phyloP scores from a whole-genome alignment of 2,329 filamentous ascomycete species.

The Thelonectria rubi region DNA sequence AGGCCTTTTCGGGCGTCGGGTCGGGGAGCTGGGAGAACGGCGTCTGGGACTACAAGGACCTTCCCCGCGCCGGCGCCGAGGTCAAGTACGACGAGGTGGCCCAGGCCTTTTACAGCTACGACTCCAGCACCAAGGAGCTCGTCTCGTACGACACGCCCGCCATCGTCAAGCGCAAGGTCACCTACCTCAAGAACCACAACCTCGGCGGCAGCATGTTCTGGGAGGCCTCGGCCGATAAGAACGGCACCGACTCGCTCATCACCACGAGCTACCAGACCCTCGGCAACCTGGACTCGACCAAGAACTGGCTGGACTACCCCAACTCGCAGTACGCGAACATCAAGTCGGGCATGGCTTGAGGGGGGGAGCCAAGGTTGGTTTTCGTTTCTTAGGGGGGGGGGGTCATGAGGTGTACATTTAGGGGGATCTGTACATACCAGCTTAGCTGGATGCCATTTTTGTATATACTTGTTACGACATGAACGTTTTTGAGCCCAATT shows the following conservation, averaged over 20 bases:
- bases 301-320: conserved; percentile 62
- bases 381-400: background rate
- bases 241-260: conserved; percentile 67
- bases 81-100: conserved; percentile 65
- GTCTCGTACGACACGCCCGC: conserved; percentile 75
- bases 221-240: conserved; percentile 77
- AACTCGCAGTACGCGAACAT: conserved; percentile 64
- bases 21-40: conserved; percentile 76
- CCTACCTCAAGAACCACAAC: conserved; percentile 67
- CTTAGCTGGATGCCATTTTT: background rate
- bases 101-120: conserved; percentile 76
- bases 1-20: conserved; percentile 64
- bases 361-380: background rate
- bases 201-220: conserved; percentile 87
- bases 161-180: conserved; percentile 68
- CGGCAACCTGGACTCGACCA: conserved; percentile 51
- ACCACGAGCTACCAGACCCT: conserved; percentile 54
- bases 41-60: conserved; percentile 81
- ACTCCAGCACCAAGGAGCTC: conserved; percentile 66
- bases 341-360: conserved; percentile 17
- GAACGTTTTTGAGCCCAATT: background rate
- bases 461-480: background rate
- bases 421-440: conserved; percentile 4
- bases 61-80: conserved; percentile 69
- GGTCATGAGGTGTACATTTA: background rate